phyloP scores from a whole-genome alignment of 1,284 basidiomycete species.

The Leccinum pachyderme region DNA sequence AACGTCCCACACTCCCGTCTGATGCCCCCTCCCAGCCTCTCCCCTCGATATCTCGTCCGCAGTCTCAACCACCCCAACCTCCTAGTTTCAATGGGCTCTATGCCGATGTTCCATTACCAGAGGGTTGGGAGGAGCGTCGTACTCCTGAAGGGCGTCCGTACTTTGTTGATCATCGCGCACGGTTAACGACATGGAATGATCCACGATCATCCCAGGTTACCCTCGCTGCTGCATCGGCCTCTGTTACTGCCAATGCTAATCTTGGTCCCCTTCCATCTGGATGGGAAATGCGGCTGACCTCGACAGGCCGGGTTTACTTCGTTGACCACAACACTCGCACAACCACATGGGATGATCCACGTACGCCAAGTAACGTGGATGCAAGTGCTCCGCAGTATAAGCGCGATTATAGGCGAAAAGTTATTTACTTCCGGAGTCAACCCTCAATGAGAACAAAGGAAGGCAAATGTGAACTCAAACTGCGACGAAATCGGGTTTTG shows the following conservation, averaged over 20 bases:
- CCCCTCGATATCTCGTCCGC: slow-evolving; percentile 6
- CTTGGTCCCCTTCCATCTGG: slow-evolving; percentile 94
- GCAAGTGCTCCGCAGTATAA: slow-evolving; percentile 99
- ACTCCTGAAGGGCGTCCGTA: slow-evolving; percentile 98
- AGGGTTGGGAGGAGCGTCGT: slow-evolving; percentile 97
- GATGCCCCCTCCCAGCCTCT: slow-evolving; percentile 13
- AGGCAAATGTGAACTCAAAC: slow-evolving; percentile 97
- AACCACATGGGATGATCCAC: slow-evolving; percentile 78
- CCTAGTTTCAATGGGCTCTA: slow-evolving; percentile 22
- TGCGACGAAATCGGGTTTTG: slow-evolving; percentile 89
- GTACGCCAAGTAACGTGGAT: slow-evolving; percentile 69
- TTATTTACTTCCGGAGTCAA: slow-evolving; percentile 98
- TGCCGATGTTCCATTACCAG: slow-evolving; percentile 78
- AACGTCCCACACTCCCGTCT: slow-evolving; percentile 51
- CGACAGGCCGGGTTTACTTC: slow-evolving; percentile 72
- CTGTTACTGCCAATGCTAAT: slow-evolving; percentile 82
- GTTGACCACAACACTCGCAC: slow-evolving; percentile 79
- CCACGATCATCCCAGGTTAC: slow-evolving; percentile 57
- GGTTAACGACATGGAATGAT: slow-evolving; percentile 98
- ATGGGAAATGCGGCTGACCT: slow-evolving; percentile 80
- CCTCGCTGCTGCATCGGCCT: slow-evolving; percentile 51
- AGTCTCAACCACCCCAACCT: slow-evolving; percentile 12
- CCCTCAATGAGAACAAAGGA: slow-evolving; percentile 87
- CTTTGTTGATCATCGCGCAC: slow-evolving; percentile 95
- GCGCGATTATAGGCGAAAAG: slow-evolving; percentile 96